These are phyloP conservation scores for Kurtzmaniella quercitrusa DNA, from an alignment of 1,139 yeast genomes.

Conservation along the genomic window DNA sequence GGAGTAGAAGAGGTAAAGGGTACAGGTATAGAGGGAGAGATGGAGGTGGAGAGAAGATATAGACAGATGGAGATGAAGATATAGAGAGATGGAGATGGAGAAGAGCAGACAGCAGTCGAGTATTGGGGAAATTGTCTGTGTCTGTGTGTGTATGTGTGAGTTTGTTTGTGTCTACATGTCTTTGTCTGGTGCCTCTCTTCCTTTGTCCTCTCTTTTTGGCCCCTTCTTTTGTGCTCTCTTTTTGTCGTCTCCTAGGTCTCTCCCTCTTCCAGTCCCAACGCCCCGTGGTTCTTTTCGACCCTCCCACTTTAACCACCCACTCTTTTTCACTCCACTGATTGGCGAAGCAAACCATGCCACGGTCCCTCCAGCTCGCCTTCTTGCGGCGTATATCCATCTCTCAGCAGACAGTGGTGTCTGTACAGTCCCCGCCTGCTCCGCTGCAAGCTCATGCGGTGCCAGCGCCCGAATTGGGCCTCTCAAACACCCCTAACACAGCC, in stretches of 20 bases:
- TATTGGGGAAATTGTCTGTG: background rate
- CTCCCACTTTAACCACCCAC: background rate
- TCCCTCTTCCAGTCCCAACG: too few relatives aligned
- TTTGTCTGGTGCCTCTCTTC: too few relatives aligned
- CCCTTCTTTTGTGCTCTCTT: too few relatives aligned
- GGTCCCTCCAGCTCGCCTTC: background rate
- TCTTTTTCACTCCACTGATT: background rate
- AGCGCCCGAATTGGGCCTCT: background rate
- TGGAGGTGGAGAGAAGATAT: too few relatives aligned
- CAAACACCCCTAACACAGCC: slow-evolving; percentile 10
- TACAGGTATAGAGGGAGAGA: too few relatives aligned
- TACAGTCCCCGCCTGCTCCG: background rate
- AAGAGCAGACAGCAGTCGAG: too few relatives aligned
- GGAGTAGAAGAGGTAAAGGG: too few relatives aligned
- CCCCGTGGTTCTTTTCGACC: background rate
- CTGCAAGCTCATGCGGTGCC: background rate
- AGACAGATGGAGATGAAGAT: too few relatives aligned
- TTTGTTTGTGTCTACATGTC: too few relatives aligned
- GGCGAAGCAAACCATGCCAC: background rate
- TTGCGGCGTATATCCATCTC: background rate
- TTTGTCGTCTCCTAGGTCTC: too few relatives aligned
- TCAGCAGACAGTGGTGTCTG: background rate
- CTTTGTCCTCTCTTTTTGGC: too few relatives aligned
- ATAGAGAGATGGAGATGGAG: too few relatives aligned
- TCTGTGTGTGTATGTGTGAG: background rate